These are phyloP conservation scores for Scutellaria barbata DNA, from an alignment of 257 asterid genomes.

Conservation along the genomic window DNA sequence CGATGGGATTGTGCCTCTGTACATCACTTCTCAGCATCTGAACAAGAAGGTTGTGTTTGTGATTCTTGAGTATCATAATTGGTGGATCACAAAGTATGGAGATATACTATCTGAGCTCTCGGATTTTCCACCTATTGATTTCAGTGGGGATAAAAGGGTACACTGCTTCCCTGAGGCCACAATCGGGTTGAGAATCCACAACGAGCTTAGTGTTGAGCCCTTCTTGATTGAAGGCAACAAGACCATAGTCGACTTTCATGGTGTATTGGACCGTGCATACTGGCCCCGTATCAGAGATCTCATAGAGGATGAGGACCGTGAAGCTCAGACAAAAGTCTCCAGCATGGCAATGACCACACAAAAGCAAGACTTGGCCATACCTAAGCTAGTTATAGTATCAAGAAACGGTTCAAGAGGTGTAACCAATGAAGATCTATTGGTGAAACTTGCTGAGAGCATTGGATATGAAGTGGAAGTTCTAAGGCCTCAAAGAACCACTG, in stretches of 20 bases:
- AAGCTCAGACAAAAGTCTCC: slow-evolving; percentile 21
- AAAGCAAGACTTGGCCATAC: slow-evolving; percentile 31
- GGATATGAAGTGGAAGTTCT: slow-evolving; percentile 71
- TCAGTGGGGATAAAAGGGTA: slow-evolving; percentile 47
- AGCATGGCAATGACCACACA: slow-evolving; percentile 4
- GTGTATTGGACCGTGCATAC: slow-evolving; percentile 64
- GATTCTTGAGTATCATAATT: slow-evolving; percentile 75
- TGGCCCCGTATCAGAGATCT: slow-evolving; percentile 67
- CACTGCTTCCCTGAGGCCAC: slow-evolving; percentile 88
- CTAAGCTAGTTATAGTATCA: slow-evolving; percentile 70
- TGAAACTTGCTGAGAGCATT: slow-evolving; percentile 52
- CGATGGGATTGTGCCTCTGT: slow-evolving; percentile 88
- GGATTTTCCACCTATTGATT: slow-evolving; percentile 67
- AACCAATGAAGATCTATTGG: slow-evolving; percentile 59
- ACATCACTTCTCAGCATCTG: slow-evolving; percentile 72
- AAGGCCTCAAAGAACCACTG: slow-evolving; percentile 66
- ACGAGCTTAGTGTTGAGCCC: slow-evolving; percentile 68
- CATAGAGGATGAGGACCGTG: slow-evolving; percentile 58
- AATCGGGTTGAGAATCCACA: slow-evolving; percentile 75
- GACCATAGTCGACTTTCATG: slow-evolving; percentile 61
- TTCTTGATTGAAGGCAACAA: slow-evolving; percentile 49
- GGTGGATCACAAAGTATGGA: slow-evolving; percentile 92
- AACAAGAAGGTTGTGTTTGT: slow-evolving; percentile 72
- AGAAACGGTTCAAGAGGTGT: slow-evolving; percentile 78
- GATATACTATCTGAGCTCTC: slow-evolving; percentile 70